Evolutionary conservation across 108 stramenopile genomes (phyloP).

Genomic region (Thalassiosira profunda): DNA sequence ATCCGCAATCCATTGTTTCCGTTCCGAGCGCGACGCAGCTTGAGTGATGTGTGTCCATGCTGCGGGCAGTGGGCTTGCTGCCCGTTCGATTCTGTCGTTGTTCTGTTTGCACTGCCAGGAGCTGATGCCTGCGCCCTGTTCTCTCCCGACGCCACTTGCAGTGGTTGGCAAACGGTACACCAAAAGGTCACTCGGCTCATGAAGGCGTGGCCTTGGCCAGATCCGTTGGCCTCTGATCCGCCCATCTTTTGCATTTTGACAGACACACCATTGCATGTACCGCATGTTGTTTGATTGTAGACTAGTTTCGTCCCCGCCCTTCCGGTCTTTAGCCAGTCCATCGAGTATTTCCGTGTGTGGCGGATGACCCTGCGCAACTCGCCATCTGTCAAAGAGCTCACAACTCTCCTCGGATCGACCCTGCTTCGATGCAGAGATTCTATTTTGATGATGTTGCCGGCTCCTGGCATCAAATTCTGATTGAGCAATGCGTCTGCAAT

Average conservation of each 20-base stretch:
- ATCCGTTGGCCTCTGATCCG: constrained; percentile 2
- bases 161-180: constrained; percentile 61
- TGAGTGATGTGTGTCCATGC: constrained; percentile 47
- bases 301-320: constrained; percentile 59
- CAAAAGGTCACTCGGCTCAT: constrained; percentile 67
- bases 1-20: constrained; percentile 44
- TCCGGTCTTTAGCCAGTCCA: constrained; percentile 61
- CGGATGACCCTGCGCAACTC: constrained; percentile 47
- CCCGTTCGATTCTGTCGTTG: not conserved
- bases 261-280: constrained; percentile 44
- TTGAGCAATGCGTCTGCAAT: constrained; percentile 67
- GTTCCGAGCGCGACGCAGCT: constrained; percentile 49
- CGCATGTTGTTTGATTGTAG: constrained; percentile 69
- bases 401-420: constrained; percentile 54
- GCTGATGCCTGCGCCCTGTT: not conserved
- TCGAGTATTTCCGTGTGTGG: constrained; percentile 47
- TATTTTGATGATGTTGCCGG: constrained; percentile 77
- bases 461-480: constrained; percentile 63
- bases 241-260: constrained; percentile 70
- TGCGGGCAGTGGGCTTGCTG: constrained; percentile 48
- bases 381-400: constrained; percentile 39
- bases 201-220: constrained; percentile 13
- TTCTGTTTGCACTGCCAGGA: constrained; percentile 8
- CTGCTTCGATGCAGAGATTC: constrained; percentile 61
- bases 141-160: not conserved